A percentile compares a stretch with the other conserved stretches of the same genome.
Evolutionary conservation across 2,329 filamentous ascomycete species (phyloP).

Genomic region (Pochonia chlamydosporia): DNA sequence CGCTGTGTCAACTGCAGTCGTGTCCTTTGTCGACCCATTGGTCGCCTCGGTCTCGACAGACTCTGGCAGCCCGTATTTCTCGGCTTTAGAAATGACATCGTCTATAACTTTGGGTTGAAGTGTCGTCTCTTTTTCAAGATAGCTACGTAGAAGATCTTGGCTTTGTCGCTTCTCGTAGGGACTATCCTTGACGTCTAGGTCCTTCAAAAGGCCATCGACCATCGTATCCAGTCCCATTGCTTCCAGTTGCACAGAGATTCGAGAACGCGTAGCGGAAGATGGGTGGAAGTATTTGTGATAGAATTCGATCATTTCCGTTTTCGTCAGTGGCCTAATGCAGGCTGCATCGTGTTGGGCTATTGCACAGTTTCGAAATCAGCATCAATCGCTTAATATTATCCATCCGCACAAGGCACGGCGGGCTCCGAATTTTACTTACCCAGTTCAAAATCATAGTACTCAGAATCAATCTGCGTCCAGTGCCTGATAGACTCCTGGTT

Average conservation of each 20-base stretch:
- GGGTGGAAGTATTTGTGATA: conserved; percentile 73
- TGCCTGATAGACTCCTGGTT: conserved; percentile 76
- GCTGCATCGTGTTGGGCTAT: conserved; percentile 71
- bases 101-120: conserved; percentile 44
- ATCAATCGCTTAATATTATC: background rate
- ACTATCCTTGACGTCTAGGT: conserved; percentile 27
- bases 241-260: conserved; percentile 75
- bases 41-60: conserved; percentile 25
- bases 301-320: conserved; percentile 74
- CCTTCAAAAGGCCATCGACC: conserved; percentile 33
- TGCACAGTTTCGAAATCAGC: background rate
- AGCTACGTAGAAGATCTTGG: conserved; percentile 41
- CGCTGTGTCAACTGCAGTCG: conserved; percentile 31
- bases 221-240: conserved; percentile 59
- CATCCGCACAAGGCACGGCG: background rate
- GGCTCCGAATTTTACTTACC: conserved; percentile 55
- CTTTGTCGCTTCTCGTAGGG: conserved; percentile 41
- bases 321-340: conserved; percentile 67
- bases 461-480: conserved; percentile 78
- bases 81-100: conserved; percentile 39
- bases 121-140: conserved; percentile 42
- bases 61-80: conserved; percentile 35
- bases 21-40: conserved; percentile 34
- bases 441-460: conserved; percentile 85
- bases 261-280: conserved; percentile 66